phyloP scores from a whole-genome alignment of 345 rosid genomes.

The Barbarea vulgaris region DNA sequence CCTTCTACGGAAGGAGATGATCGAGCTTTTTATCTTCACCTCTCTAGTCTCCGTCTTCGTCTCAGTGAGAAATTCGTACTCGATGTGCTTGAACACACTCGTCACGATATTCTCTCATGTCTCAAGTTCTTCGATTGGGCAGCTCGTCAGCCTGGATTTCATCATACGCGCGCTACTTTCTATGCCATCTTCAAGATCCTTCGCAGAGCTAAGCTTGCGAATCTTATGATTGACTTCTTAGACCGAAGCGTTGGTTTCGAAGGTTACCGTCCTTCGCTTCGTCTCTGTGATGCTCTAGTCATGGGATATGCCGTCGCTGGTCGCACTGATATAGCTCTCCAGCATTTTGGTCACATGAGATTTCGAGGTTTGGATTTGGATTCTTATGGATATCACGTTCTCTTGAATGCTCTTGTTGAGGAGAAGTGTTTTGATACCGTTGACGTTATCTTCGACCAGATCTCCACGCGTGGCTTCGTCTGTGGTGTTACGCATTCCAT shows the following conservation, averaged over 20 bases:
- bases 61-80: slow-evolving; percentile 62
- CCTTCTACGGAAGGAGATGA: slow-evolving; percentile 37
- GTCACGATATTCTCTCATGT: slow-evolving; percentile 59
- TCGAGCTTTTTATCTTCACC: slow-evolving; percentile 38
- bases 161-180: slow-evolving; percentile 67
- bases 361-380: slow-evolving; percentile 80
- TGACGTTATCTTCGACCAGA: slow-evolving; percentile 56
- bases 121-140: slow-evolving; percentile 95
- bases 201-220: slow-evolving; percentile 47
- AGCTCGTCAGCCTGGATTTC: slow-evolving; percentile 62
- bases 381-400: slow-evolving; percentile 56
- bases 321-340: slow-evolving; percentile 65
- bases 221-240: slow-evolving; percentile 53
- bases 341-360: slow-evolving; percentile 73
- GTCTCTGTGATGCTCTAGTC: slow-evolving; percentile 62
- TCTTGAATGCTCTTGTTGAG: slow-evolving; percentile 78
- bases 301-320: slow-evolving; percentile 81
- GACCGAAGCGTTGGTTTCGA: slow-evolving; percentile 32
- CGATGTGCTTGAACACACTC: slow-evolving; percentile 58
- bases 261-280: slow-evolving; percentile 27
- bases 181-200: slow-evolving; percentile 76
- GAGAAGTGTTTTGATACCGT: slow-evolving; percentile 54
- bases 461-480: slow-evolving; percentile 54
- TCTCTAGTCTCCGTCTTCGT: slow-evolving; percentile 53
- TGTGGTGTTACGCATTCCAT: slow-evolving; percentile 52